Evolutionary conservation across 352 stramenopile species (phyloP), one percentile per base, ranked within the genome.

Genomic region (Globisporangium splendens): DNA sequence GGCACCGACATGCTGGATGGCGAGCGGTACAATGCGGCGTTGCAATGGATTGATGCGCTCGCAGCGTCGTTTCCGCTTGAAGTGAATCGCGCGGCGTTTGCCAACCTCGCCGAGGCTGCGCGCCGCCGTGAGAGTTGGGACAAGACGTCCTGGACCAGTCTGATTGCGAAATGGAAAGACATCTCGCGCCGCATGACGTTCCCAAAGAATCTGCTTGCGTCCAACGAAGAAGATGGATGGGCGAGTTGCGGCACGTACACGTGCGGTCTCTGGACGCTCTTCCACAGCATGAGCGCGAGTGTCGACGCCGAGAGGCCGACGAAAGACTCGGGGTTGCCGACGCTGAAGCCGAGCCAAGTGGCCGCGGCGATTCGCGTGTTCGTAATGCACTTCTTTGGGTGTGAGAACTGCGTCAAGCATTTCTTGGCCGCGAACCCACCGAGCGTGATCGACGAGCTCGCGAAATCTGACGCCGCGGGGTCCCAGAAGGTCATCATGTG

Each of bases 381-480:
- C 41, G 73, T 93, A 14, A 73, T 77, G 53, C 72, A 91, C 52
- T 95, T 95, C 52, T 95, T 95, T 41, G 86, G 83, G 15, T 95
- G 86, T 38, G 81, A 89, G 60, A 68, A 88, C 24, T 95, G 86
- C 46, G 63, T 78, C 2, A 66, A 82, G 39, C 83, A 95, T 66
- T 95, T 95, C 28, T 56, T 92, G 13, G 38, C 63, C 21, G 73
- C 73, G 8, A 93, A 95, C 54, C 78, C 84, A 5, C 68, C 73
- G 44, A 76, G 59, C n/a, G 63, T 76, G 1, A 86, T 95, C 21
- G 55, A 65, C 3, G 58, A 73, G 1, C 42, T 91, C 1, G 73
- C 72, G 2, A 53, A 50, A 8, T 62, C 61, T 20, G 79, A 91
- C 44, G 24, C 31, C 15, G 54, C 75, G 0, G 79, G 77, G 0